Evolutionary conservation across 139 green algal species (phyloP).

Genomic region (Volvox africanus): DNA sequence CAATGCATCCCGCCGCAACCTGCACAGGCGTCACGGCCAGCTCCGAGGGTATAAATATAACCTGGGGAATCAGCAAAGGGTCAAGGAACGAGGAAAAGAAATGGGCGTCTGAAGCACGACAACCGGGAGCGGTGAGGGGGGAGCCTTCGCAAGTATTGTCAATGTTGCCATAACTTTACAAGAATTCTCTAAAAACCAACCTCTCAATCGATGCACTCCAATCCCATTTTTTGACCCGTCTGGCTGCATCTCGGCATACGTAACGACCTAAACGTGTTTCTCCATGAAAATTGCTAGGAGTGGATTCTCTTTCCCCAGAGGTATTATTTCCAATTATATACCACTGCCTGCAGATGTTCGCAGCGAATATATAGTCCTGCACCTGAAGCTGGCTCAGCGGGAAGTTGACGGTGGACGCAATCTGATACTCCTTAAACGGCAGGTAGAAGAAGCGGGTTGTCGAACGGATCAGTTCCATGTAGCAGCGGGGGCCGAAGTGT

Average conservation of each 20-base stretch:
- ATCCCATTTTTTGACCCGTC: too few relatives aligned
- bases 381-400: conserved; percentile 43
- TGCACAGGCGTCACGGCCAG: neutral
- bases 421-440: conserved; percentile 56
- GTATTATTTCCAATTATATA: too few relatives aligned
- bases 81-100: neutral
- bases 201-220: too few relatives aligned
- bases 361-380: neutral
- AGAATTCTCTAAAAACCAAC: too few relatives aligned
- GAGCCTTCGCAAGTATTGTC: too few relatives aligned
- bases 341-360: too few relatives aligned
- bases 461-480: neutral
- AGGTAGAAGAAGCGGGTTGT: conserved; percentile 56
- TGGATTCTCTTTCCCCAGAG: too few relatives aligned
- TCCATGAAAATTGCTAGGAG: too few relatives aligned
- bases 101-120: neutral
- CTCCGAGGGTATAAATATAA: conserved; percentile 48
- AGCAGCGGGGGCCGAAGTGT: conserved; percentile 30
- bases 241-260: too few relatives aligned
- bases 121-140: too few relatives aligned
- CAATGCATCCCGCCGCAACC: conserved; percentile 43
- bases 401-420: conserved; percentile 37
- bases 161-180: too few relatives aligned
- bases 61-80: neutral
- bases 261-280: too few relatives aligned